Evolutionary conservation across 345 rosid genomes (phyloP), one percentile per base, ranked within the genome.

Genomic region (Passiflora organensis): DNA sequence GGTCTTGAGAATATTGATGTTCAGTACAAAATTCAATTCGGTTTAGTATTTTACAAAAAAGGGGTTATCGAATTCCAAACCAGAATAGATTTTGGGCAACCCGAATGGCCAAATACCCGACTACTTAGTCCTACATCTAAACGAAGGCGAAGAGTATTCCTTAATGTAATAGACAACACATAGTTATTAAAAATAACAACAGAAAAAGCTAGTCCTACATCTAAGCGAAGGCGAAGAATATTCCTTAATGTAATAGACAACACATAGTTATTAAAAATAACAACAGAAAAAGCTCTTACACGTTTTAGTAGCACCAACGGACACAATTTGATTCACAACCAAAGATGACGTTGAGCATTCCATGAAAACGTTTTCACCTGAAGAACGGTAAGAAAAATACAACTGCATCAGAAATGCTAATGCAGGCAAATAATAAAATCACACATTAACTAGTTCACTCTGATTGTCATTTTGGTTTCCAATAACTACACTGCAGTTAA

Each of bases 351-450:
- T 68, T 13, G 94, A 84, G 63, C 78, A 69, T 55, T 88, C 95
- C 72, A 93, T 65, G 58, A 93, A 89, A 58, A 81, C 71, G 53
- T 71, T 78, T 70, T 93, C 99, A 62, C 99, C 99, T 93, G 86
- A 69, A 76, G 68, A 19, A 18, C 17, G 13, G 38, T 22, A 15
- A 49, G 3, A 1, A 57, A 32, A 50, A 28, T 3, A n/a, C 8
- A 38, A 44, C 9, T 6, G 20, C 22, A 62, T 17, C 36, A 52
- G 34, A n/a, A n/a, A n/a, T 23, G 32, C 14, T 43, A 43, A 2
- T 16, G 6, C n/a, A n/a, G 25, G 9, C 8, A 16, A 28, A 5
- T 28, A 6, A n/a, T 13, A 10, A 41, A 6, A n/a, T 21, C 32
- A 20, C 6, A 14, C 37, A 21, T 11, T 41, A 43, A 18, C 32